phyloP scores from a whole-genome alignment of 805 yeast species.

The Schizosaccharomyces lindneri region DNA sequence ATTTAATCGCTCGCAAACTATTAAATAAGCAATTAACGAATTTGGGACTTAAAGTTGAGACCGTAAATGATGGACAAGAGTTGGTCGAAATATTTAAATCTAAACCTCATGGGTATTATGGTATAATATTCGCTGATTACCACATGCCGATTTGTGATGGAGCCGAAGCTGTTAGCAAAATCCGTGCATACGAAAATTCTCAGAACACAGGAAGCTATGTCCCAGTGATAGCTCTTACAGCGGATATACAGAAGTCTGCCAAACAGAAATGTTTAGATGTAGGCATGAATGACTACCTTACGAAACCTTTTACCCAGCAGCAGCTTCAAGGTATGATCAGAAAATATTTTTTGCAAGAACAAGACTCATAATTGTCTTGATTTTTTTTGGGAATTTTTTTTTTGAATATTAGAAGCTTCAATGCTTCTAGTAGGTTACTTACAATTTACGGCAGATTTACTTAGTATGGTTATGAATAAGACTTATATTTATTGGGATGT shows the following conservation, averaged over 20 bases:
- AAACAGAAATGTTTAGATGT: not conserved
- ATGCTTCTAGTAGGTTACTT: not conserved
- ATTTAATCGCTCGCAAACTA: not conserved
- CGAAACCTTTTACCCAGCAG: not conserved
- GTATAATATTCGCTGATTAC: not conserved
- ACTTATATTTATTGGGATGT: no score
- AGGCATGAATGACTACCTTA: constrained; percentile 1
- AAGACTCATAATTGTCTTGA: not conserved
- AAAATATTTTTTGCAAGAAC: not conserved
- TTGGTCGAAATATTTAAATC: not conserved
- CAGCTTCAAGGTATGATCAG: not conserved
- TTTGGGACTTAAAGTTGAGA: not conserved
- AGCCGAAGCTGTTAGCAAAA: not conserved
- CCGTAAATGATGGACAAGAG: not conserved
- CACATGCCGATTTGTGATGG: constrained; percentile 3
- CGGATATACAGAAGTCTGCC: constrained; percentile 2
- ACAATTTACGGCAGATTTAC: no score
- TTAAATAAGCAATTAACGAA: not conserved
- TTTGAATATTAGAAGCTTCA: not conserved
- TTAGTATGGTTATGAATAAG: no score
- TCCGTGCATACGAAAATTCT: not conserved
- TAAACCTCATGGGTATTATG: not conserved
- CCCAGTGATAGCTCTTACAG: constrained; percentile 1
- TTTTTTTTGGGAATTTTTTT: not conserved
- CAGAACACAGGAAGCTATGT: not conserved